Evolutionary conservation across 441 rosid species (phyloP), one percentile per base, ranked within the genome.

Genomic region (Croton setiger): DNA sequence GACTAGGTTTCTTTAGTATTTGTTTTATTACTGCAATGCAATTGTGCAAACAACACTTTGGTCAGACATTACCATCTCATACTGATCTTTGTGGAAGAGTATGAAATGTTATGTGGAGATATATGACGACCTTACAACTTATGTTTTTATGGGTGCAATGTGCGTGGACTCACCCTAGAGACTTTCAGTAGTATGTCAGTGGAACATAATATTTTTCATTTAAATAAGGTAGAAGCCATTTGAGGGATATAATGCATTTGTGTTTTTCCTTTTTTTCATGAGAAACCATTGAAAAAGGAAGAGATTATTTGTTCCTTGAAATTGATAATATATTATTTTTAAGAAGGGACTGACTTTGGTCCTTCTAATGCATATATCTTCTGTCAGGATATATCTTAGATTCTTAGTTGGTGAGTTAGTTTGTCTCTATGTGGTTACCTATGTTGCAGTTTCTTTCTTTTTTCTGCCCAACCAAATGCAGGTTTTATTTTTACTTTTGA

Each of bases 281-380:
- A 64, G 5, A 36, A 48, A 33, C 68, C 58, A 49, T 5, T 64
- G 23, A 21, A 63, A 35, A 36, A 43, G 31, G 36, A 44, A 63
- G n/a, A 14, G 1, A 15, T 7, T 23, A 3, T 49, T 44, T 20
- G n/a, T 45, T 35, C 58, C 0, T 15, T 35, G 57, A 64, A 49
- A 49, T n/a, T 48, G 45, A 51, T 51, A 4, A 35, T 21, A 20
- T 7, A 11, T 11, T 35, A 9, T 20, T 33, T 14, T 7, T 4
- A 51, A 12, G 55, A 18, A 27, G 39, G 63, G 18, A n/a, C 5
- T 20, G 5, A 10, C 20, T 8, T 44, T 23, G 2, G 57, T 47
- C 27, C 9, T 68, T 68, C 27, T 63, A 5, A 27, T 14, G 35
- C 18, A 31, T 44, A 48, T 43, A 21, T 63, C 15, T 21, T 68